Conservation (phyloP, 139 green algal species). For the Chlorella sorokiniana region DNA sequence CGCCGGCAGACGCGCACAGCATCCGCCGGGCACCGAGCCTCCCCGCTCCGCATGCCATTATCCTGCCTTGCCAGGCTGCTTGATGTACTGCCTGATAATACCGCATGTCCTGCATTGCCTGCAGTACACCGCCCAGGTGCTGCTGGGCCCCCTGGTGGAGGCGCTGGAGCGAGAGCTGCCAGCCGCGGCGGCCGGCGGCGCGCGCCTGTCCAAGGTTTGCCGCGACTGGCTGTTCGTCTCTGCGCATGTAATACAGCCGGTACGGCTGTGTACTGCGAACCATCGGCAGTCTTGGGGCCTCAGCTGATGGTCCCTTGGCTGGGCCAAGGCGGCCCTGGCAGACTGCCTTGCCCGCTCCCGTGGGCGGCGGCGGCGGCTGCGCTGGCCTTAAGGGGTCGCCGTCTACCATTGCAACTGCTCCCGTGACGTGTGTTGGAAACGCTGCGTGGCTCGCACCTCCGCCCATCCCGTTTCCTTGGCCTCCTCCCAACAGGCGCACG, state of each 20-base stretch:
- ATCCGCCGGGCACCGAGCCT: too few species aligned
- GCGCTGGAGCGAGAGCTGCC: constrained; percentile 1
- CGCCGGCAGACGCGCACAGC: too few species aligned
- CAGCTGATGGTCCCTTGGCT: too few species aligned
- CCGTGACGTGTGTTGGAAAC: not conserved
- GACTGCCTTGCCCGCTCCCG: too few species aligned
- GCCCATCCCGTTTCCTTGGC: not conserved
- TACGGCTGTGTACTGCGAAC: too few species aligned
- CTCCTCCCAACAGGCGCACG: constrained; percentile 33
- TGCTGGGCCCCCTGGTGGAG: constrained; percentile 61
- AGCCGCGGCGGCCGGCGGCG: not conserved
- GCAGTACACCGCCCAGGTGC: constrained; percentile 9
- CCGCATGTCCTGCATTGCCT: not conserved
- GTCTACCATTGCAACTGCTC: too few species aligned
- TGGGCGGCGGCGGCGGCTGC: too few species aligned
- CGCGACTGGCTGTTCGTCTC: not conserved
- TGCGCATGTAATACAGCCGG: not conserved
- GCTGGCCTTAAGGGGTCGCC: too few species aligned
- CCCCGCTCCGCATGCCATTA: too few species aligned
- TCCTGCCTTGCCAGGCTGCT: not conserved
- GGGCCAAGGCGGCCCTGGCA: too few species aligned
- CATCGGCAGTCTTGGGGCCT: too few species aligned
- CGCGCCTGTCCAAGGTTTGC: constrained; percentile 29
- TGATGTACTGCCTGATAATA: not conserved
- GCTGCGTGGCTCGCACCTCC: not conserved